Percentiles rank a stretch among this genome's conserved stretches.
These are phyloP conservation scores for Sphaerobolus stellatus DNA, from an alignment of 1,284 basidiomycete genomes.

Conservation along the genomic window DNA sequence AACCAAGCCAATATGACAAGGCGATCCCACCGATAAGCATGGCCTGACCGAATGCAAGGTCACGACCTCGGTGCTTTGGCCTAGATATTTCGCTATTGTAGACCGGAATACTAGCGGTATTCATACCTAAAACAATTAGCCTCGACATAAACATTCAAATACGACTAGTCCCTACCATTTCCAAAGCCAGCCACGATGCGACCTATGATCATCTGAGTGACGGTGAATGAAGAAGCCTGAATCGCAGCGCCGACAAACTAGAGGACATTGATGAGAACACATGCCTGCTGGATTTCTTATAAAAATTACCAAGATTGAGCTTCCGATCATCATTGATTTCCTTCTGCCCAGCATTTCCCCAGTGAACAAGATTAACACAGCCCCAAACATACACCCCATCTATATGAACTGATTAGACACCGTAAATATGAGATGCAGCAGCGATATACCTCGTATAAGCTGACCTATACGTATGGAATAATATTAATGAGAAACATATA, in stretches of 20 bases:
- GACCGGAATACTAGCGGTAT: conserved; percentile 11
- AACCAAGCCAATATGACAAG: conserved; percentile 13
- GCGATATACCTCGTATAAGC: conserved; percentile 11
- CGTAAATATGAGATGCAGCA: not conserved
- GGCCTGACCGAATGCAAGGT: conserved; percentile 9
- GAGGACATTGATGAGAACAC: not conserved
- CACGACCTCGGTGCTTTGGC: conserved; percentile 11
- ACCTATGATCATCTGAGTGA: conserved; percentile 59
- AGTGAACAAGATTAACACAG: conserved; percentile 11
- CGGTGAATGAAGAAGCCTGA: conserved; percentile 52
- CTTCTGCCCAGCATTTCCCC: conserved; percentile 9
- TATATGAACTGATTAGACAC: not conserved
- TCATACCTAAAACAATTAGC: conserved; percentile 5
- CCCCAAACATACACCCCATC: conserved; percentile 13
- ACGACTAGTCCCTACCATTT: conserved; percentile 47
- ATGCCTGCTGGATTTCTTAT: not conserved
- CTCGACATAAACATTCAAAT: not conserved
- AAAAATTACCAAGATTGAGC: conserved; percentile 7
- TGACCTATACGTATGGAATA: conserved; percentile 1
- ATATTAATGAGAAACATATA: not conserved
- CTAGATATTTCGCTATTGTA: conserved; percentile 13
- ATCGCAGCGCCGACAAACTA: conserved; percentile 61
- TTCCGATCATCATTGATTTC: conserved; percentile 10
- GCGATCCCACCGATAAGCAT: conserved; percentile 11
- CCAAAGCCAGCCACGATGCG: conserved; percentile 64